Percentiles rank a stretch among this genome's conserved stretches.
These are phyloP conservation scores for Bolboschoenoplectus hybrid DNA, from an alignment of 202 grass and related monocot genomes.

Conservation along the genomic window DNA sequence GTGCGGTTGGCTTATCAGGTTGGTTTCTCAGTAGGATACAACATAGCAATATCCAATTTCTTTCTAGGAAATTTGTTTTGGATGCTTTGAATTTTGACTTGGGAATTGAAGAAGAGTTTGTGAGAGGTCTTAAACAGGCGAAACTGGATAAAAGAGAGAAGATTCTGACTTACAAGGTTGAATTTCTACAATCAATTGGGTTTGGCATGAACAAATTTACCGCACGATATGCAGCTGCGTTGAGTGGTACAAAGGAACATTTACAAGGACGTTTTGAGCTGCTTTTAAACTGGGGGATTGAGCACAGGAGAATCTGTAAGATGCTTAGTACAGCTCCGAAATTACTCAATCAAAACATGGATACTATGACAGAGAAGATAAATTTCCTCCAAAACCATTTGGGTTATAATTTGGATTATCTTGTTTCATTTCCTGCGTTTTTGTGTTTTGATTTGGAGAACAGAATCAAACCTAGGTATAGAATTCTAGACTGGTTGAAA, in stretches of 20 bases:
- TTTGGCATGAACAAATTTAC: slow-evolving; percentile 64
- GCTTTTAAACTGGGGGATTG: slow-evolving; percentile 66
- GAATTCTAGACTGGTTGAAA: slow-evolving; percentile 79
- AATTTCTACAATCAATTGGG: slow-evolving; percentile 80
- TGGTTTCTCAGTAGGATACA: slow-evolving; percentile 61
- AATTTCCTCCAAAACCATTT: slow-evolving; percentile 67
- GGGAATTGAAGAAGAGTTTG: slow-evolving; percentile 54
- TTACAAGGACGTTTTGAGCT: slow-evolving; percentile 66
- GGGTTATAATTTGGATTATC: slow-evolving; percentile 72
- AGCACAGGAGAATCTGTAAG: slow-evolving; percentile 66
- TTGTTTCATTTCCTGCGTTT: slow-evolving; percentile 67
- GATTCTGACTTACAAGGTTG: slow-evolving; percentile 50
- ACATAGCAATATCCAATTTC: slow-evolving; percentile 41
- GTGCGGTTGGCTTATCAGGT: slow-evolving; percentile 53
- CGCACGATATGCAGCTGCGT: slow-evolving; percentile 27
- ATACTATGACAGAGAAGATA: slow-evolving; percentile 61
- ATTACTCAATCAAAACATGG: slow-evolving; percentile 76
- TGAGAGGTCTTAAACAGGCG: slow-evolving; percentile 54
- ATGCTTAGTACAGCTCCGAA: slow-evolving; percentile 61
- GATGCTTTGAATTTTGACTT: slow-evolving; percentile 50
- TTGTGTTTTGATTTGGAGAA: slow-evolving; percentile 93
- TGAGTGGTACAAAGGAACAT: slow-evolving; percentile 53
- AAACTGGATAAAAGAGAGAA: slow-evolving; percentile 49
- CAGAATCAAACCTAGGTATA: slow-evolving; percentile 71
- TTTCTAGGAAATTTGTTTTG: slow-evolving; percentile 59